Conservation (phyloP, 2,329 filamentous ascomycete genomes). For the Fusarium mangiferae region DNA sequence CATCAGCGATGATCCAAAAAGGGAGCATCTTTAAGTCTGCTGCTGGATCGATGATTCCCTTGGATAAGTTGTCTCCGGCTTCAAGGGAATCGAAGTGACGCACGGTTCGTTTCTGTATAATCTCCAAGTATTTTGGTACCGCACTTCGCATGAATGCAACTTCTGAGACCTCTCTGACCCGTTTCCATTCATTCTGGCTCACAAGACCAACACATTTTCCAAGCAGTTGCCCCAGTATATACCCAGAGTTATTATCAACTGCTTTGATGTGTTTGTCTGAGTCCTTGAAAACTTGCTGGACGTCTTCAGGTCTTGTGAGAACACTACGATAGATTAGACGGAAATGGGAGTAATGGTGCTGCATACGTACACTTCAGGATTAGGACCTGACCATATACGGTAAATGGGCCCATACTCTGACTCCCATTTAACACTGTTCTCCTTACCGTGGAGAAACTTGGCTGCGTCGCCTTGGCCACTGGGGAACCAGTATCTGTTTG, state of each 20-base stretch:
- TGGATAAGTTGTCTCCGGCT: background rate
- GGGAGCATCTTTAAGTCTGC: background rate
- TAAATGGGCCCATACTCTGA: background rate
- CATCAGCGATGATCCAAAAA: background rate
- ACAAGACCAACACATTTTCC: background rate
- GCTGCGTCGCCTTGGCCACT: background rate
- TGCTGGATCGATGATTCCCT: background rate
- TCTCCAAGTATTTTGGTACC: background rate
- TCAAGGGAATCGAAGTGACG: background rate
- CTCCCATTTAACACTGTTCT: background rate
- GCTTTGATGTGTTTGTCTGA: background rate
- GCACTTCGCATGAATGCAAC: background rate
- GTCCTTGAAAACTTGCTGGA: background rate
- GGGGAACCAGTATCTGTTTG: background rate
- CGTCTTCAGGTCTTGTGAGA: background rate
- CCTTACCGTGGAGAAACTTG: background rate
- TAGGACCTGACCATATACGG: background rate
- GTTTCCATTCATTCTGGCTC: background rate
- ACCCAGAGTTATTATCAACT: background rate
- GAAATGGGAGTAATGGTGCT: too few relatives aligned
- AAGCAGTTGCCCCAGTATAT: fast-evolving
- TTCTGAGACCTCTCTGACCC: background rate
- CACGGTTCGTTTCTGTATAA: background rate
- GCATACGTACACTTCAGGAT: background rate
- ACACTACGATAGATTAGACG: background rate